phyloP scores from a whole-genome alignment of 2,329 filamentous ascomycete genomes.

The Cercospora janseana region DNA sequence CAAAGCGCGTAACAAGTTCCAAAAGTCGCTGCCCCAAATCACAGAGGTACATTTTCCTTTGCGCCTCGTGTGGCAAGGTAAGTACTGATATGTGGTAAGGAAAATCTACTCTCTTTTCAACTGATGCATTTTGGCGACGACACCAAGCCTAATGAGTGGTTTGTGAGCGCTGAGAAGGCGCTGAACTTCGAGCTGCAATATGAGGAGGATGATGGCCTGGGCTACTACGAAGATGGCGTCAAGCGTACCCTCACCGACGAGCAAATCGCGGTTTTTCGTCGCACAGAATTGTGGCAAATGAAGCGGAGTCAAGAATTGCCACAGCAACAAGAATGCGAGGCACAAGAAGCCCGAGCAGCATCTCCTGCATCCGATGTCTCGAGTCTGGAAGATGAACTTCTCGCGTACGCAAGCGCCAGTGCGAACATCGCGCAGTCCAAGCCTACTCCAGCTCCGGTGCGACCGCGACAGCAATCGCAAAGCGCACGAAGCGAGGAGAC shows the following conservation, averaged over 20 bases:
- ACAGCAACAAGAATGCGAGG: constrained; percentile 18
- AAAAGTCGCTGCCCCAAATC: constrained; percentile 26
- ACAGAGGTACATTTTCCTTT: constrained; percentile 33
- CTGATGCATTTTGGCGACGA: constrained; percentile 44
- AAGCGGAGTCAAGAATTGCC: constrained; percentile 48
- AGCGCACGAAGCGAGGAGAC: constrained; percentile 27
- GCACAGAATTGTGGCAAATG: constrained; percentile 77
- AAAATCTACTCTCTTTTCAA: constrained; percentile 47
- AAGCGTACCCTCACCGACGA: constrained; percentile 89
- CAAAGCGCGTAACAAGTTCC: constrained; percentile 22
- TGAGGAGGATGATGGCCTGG: constrained; percentile 61
- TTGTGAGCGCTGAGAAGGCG: constrained; percentile 33
- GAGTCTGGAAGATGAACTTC: constrained; percentile 30
- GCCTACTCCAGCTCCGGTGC: constrained; percentile 3
- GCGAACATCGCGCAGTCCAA: not conserved
- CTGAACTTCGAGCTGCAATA: constrained; percentile 29
- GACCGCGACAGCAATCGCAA: constrained; percentile 19
- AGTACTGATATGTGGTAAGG: constrained; percentile 40
- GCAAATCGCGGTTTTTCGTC: constrained; percentile 85
- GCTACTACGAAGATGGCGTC: constrained; percentile 81
- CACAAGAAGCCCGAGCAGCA: constrained; percentile 14
- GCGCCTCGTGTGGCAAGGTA: constrained; percentile 24
- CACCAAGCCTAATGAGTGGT: constrained; percentile 37
- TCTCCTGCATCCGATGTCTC: constrained; percentile 31
- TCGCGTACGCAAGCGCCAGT: constrained; percentile 18